Conservation (phyloP, 805 yeast species). For the Ogataea angusta region DNA sequence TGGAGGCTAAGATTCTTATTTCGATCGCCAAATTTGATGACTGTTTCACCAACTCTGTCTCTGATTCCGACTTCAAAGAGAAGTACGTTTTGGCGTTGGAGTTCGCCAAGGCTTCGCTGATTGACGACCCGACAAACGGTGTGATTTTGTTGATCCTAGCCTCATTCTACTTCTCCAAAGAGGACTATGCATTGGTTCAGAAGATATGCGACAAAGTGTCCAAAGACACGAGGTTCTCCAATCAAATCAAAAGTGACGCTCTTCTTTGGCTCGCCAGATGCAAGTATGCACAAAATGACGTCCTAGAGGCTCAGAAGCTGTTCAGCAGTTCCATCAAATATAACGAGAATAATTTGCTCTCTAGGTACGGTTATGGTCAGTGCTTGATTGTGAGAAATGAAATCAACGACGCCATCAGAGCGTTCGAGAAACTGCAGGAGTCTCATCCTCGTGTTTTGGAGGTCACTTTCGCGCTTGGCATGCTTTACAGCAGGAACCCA, state of each 20-base stretch:
- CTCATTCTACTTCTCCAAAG: constrained; percentile 67
- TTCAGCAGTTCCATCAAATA: constrained; percentile 70
- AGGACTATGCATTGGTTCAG: constrained; percentile 55
- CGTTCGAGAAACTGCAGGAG: constrained; percentile 73
- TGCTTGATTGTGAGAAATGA: constrained; percentile 73
- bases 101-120: constrained; percentile 40
- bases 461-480: constrained; percentile 71
- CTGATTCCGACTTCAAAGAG: constrained; percentile 58
- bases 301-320: constrained; percentile 63
- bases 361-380: constrained; percentile 83
- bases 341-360: constrained; percentile 61
- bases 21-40: constrained; percentile 66
- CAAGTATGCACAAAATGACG: constrained; percentile 56
- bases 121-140: constrained; percentile 46
- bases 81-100: constrained; percentile 59
- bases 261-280: constrained; percentile 86
- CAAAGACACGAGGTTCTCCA: constrained; percentile 35
- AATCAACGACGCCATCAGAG: constrained; percentile 77
- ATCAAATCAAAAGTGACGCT: constrained; percentile 54
- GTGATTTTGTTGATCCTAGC: constrained; percentile 65
- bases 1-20: constrained; percentile 61
- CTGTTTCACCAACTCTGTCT: constrained; percentile 52
- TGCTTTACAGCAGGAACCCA: constrained; percentile 55
- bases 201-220: constrained; percentile 53
- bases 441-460: constrained; percentile 68